Base-by-base conservation (phyloP, 169 alveolate genomes). In the Eimeria falciformis region DNA sequence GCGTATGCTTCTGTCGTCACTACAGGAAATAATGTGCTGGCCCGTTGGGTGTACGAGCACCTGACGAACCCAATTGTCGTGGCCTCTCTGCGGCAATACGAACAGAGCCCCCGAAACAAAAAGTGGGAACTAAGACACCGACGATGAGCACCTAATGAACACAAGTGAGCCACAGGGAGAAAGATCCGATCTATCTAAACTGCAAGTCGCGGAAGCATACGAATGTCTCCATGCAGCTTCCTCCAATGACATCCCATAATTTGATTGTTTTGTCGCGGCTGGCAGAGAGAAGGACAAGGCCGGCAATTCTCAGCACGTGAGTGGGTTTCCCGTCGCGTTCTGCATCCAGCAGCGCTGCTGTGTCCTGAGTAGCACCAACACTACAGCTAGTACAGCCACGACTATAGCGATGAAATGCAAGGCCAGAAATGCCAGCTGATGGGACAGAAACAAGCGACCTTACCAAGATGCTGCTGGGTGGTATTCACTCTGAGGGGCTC, bases 21-120 rank as follows among this genome's bases (percentile, higher is more conserved):
- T 62, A 47, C 91, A 82, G 6, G 91, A 82, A 9, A 82, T 62
- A 21, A 82, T 43, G 43, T 82, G 79, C 77, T 82, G 40, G 23
- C 91, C 91, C 5, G 91, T 82, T 2, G 91, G 91, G 25, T 82
- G 91, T 40, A 82, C 91, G 23, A 66, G 77, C 27, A 82, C 79
- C 23, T 82, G 91, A 1, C 91, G 91, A 11, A 82, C 91, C 91
- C 91, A 82, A 23, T 82, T 82, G n/a, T 82, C 91, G 43, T 82
- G 91, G 21, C 91, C 91, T 40, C 47, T 23, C 91, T 82, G 50
- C 27, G 53, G 37, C 23, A 29, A 9, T 17, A 62, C 12, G 65
- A 5, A 53, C 3, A 9, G n/a, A 17, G 21, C 65, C 46, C 50
- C 47, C 27, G 40, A 47, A 68, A 29, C 53, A 69, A 40, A 69